A percentile compares a stretch with the other conserved stretches of the same genome.
Conservation (phyloP, 805 yeast species). For the Tetrapisispora arboricola region DNA sequence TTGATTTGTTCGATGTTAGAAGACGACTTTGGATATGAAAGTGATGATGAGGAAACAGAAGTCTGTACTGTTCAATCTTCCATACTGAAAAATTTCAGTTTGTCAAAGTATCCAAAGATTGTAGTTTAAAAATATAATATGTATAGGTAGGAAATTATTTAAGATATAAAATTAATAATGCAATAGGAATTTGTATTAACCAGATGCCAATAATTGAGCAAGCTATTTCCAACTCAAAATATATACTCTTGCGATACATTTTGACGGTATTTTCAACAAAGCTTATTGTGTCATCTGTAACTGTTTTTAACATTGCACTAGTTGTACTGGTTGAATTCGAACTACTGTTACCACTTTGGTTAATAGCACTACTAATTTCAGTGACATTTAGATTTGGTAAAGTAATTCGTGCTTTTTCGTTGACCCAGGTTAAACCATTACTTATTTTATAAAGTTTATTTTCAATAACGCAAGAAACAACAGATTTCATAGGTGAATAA, state of each 20-base stretch:
- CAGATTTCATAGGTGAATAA: conserved; percentile 48
- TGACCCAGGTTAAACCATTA: conserved; percentile 70
- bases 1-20: conserved; percentile 23
- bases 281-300: conserved; percentile 18
- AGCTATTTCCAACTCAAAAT: conserved; percentile 40
- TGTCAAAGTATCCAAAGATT: conserved; percentile 10
- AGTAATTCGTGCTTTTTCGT: conserved; percentile 46
- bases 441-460: conserved; percentile 58
- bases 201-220: conserved; percentile 37
- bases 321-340: not conserved
- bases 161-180: conserved; percentile 13
- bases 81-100: not conserved
- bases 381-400: conserved; percentile 42
- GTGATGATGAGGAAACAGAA: conserved; percentile 2
- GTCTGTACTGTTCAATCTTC: not conserved
- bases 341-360: not conserved
- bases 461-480: conserved; percentile 73
- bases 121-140: conserved; percentile 2
- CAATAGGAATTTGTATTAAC: conserved; percentile 37
- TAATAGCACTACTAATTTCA: conserved; percentile 15
- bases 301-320: conserved; percentile 5
- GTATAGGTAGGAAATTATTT: conserved; percentile 1
- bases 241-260: conserved; percentile 25
- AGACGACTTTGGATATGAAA: conserved; percentile 14
- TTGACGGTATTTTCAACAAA: conserved; percentile 24